Evolutionary conservation across 139 green algal species (phyloP).

Genomic region (Zygnema cylindricum): DNA sequence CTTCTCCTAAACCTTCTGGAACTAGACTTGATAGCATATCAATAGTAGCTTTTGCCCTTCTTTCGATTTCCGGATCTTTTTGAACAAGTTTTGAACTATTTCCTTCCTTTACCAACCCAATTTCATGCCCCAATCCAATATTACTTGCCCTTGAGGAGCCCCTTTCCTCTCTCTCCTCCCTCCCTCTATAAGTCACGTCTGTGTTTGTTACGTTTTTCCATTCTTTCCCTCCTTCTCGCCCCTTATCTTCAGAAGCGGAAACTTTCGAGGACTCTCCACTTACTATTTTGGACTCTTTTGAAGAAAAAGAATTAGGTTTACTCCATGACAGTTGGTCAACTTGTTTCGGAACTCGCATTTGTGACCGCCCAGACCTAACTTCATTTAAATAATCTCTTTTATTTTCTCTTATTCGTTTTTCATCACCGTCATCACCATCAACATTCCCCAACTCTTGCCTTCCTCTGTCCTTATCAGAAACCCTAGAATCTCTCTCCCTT

Average conservation of each 20-base stretch:
- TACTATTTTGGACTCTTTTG: not conserved
- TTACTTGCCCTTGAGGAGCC: no score
- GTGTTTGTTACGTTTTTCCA: not conserved
- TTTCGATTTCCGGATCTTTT: not conserved
- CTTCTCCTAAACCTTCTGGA: not conserved
- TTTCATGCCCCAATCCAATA: no score
- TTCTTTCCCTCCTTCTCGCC: not conserved
- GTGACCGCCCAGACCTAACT: slow-evolving; percentile 11
- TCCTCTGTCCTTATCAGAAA: no score
- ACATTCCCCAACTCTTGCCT: not conserved
- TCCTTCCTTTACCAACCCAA: no score
- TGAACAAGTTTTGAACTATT: no score
- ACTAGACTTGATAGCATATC: not conserved
- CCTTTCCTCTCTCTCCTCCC: slow-evolving; percentile 6
- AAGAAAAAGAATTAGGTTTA: not conserved
- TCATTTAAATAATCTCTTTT: slow-evolving; percentile 39
- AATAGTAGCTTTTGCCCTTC: not conserved
- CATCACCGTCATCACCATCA: slow-evolving; percentile 21
- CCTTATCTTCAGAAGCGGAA: not conserved
- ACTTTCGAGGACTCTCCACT: not conserved
- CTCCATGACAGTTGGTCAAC: not conserved
- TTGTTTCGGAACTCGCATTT: slow-evolving; percentile 1
- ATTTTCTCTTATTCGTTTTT: not conserved
- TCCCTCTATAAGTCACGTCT: slow-evolving; percentile 2
- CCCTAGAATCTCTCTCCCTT: not conserved